phyloP scores from a whole-genome alignment of 1,139 yeast species.

The Yamadazyma jaroonii region DNA sequence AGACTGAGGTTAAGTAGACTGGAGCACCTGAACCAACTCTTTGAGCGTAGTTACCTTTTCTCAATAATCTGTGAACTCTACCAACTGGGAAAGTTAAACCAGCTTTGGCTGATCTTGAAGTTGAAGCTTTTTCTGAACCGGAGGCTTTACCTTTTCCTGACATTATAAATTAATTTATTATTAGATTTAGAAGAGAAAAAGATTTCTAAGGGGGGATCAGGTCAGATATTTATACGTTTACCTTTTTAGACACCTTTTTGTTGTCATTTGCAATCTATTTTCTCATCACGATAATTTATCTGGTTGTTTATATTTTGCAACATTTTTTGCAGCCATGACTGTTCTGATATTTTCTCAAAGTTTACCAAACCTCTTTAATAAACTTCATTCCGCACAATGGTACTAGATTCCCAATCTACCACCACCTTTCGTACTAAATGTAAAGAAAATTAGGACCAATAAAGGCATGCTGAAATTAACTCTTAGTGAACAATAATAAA shows the following conservation, averaged over 20 bases:
- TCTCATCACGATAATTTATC: neutral
- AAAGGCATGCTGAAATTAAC: too few species aligned
- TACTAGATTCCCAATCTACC: too few species aligned
- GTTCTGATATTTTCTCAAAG: neutral
- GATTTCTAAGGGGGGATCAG: conserved; percentile 4
- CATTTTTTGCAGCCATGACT: neutral
- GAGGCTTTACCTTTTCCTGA: conserved; percentile 57
- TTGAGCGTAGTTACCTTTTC: conserved; percentile 56
- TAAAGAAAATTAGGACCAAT: too few species aligned
- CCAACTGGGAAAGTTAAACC: conserved; percentile 57
- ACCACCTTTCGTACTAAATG: too few species aligned
- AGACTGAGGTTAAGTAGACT: conserved; percentile 51
- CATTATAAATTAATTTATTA: conserved; percentile 24
- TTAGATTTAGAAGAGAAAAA: conserved; percentile 6
- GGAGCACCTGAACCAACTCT: conserved; percentile 58
- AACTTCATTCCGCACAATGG: too few species aligned
- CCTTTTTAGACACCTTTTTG: too few species aligned
- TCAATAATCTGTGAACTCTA: conserved; percentile 54
- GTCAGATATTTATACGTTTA: conserved; percentile 5
- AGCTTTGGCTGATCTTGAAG: conserved; percentile 54
- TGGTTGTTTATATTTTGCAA: neutral
- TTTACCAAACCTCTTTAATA: too few species aligned
- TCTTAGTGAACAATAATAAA: too few species aligned
- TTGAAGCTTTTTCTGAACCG: conserved; percentile 50
- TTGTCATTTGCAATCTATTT: too few species aligned